phyloP scores from a whole-genome alignment of 2,329 filamentous ascomycete genomes.

The Neofusicoccum umdonicola region DNA sequence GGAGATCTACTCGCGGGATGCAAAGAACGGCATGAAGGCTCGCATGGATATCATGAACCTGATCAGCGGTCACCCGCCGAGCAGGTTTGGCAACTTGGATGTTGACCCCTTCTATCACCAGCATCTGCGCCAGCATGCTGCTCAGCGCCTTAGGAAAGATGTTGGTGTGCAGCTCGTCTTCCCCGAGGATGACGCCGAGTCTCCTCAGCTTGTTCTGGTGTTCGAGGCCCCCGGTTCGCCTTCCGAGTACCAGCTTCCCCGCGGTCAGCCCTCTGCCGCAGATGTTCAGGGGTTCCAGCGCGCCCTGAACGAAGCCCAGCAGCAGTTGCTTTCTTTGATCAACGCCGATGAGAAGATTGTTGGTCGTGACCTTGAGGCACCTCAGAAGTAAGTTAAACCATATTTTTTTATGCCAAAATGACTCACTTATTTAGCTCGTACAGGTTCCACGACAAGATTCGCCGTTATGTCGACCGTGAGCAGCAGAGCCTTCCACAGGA shows the following conservation, averaged over 20 bases:
- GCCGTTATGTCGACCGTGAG: constrained; percentile 57
- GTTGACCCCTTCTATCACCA: constrained; percentile 79
- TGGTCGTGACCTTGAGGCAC: constrained; percentile 53
- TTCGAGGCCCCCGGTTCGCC: constrained; percentile 64
- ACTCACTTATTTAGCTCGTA: constrained; percentile 22
- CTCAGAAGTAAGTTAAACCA: constrained; percentile 42
- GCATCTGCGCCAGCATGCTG: constrained; percentile 65
- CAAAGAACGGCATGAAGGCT: constrained; percentile 73
- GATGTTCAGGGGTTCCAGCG: constrained; percentile 58
- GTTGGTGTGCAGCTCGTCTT: constrained; percentile 73
- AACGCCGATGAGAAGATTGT: constrained; percentile 56
- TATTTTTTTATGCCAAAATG: constrained; percentile 22
- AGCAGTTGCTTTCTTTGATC: constrained; percentile 54
- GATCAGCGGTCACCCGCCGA: constrained; percentile 70
- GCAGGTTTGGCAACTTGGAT: constrained; percentile 63
- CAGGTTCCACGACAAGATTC: constrained; percentile 61
- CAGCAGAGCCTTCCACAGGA: constrained; percentile 49
- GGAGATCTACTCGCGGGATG: constrained; percentile 82
- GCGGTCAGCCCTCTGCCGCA: constrained; percentile 53
- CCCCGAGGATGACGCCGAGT: constrained; percentile 60
- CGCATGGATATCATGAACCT: constrained; percentile 73
- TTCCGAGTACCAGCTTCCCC: constrained; percentile 54
- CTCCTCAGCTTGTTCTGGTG: constrained; percentile 67
- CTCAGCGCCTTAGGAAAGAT: constrained; percentile 62
- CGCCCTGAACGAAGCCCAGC: constrained; percentile 57